Evolutionary conservation across 2,329 filamentous ascomycete genomes (phyloP), one percentile per base, ranked within the genome.

Genomic region (Neopestalotiopsis sp.): DNA sequence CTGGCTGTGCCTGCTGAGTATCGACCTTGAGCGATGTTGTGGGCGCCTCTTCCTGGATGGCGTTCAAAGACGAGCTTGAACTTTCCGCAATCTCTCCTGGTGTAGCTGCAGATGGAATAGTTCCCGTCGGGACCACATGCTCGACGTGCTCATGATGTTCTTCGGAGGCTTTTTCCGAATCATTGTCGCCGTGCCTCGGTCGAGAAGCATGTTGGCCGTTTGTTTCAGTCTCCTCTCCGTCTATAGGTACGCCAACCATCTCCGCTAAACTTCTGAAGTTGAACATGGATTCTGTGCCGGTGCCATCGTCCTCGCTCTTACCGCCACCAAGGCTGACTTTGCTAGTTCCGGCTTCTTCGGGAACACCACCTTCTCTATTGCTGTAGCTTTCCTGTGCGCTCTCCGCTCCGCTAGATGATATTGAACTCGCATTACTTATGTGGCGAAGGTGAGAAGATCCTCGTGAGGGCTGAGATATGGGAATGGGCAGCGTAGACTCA

Each of bases 221-320:
- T 12, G 9, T 13, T 9, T 17, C 34, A n/a, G 56, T 34, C n/a
- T 59, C 66, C 58, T 82, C 78, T 2, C 83, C 82, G 65, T 89
- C 87, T 42, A 89, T 81, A 61, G 88, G 84, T 7, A 89, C 89
- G 0, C 91, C 93, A 38, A 98, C 93, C 78, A 97, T 93, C 71
- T 94, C 93, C 1, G 94, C 93, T 28, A 98, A 83, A 73, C 94
- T 97, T 68, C 90, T 87, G 77, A 98, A 98, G 79, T 97, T 98
- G 81, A 97, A 96, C 88, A 97, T 90, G 3, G 94, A 89, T 77
- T 98, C 95, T 0, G 86, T 82, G 60, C 86, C 85, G 4, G 84
- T 75, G 67, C 83, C 86, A 5, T 89, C 86, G 13, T 84, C 83
- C 12, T 84, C 83, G 20, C 84, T 82, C 67, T 82, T 83, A 67